These are phyloP conservation scores for Hymenoscyphus linearis DNA, from an alignment of 2,329 filamentous ascomycete genomes.

Conservation along the genomic window DNA sequence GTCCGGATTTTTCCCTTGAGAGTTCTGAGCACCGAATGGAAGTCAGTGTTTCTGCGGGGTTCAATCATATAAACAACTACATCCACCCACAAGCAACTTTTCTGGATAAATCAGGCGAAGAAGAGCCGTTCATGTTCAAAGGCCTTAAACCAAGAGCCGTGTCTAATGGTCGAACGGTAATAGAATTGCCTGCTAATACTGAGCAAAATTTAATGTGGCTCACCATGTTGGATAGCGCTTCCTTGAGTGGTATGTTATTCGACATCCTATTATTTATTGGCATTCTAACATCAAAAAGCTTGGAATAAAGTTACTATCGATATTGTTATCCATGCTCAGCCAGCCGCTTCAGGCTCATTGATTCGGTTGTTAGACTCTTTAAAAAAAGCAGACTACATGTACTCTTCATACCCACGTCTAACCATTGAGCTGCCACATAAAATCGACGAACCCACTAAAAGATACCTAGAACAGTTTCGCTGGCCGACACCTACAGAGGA, in stretches of 20 bases:
- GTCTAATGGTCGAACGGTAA: constrained; percentile 53
- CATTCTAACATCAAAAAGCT: constrained; percentile 39
- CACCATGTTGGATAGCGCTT: constrained; percentile 66
- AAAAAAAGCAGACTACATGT: constrained; percentile 67
- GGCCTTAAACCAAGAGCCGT: constrained; percentile 52
- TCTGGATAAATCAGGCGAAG: constrained; percentile 60
- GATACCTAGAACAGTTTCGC: constrained; percentile 56
- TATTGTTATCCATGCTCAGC: constrained; percentile 73
- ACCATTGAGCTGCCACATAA: constrained; percentile 76
- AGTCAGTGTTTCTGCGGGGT: constrained; percentile 55
- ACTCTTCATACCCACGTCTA: constrained; percentile 63
- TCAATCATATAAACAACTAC: constrained; percentile 68
- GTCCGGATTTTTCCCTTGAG: constrained; percentile 64
- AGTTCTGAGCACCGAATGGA: constrained; percentile 69
- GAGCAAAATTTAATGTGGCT: constrained; percentile 69
- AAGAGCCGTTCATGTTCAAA: constrained; percentile 63
- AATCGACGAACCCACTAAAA: constrained; percentile 59
- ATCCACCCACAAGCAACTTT: constrained; percentile 67
- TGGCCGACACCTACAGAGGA: constrained; percentile 54
- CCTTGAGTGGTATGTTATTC: constrained; percentile 53
- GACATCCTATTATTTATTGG: constrained; percentile 3
- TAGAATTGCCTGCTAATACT: constrained; percentile 65
- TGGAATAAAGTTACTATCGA: constrained; percentile 79
- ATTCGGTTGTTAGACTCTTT: constrained; percentile 74
- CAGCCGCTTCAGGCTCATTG: constrained; percentile 66